Conservation (phyloP, 169 alveolate species). For the Plasmodium adleri region DNA sequence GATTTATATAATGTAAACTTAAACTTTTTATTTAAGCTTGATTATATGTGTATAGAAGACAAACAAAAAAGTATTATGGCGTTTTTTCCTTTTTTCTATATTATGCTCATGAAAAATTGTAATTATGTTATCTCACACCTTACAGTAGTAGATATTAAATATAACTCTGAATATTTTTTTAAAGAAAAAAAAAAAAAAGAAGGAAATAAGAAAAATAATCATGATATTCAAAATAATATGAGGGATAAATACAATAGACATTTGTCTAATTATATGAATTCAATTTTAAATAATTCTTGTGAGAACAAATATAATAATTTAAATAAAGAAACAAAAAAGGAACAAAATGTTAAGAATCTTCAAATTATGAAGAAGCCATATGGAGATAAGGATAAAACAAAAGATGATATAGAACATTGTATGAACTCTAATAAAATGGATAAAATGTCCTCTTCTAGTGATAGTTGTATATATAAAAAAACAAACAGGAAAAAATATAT, state of each 20-base stretch:
- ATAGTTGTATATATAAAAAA: too few species aligned
- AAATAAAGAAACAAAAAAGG: too few species aligned
- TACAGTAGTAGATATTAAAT: conserved; percentile 62
- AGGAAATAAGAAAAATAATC: conserved; percentile 4
- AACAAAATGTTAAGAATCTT: too few species aligned
- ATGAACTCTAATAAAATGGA: too few species aligned
- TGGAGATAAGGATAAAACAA: too few species aligned
- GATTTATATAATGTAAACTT: conserved; percentile 67
- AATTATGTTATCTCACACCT: conserved; percentile 65
- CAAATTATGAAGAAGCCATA: too few species aligned
- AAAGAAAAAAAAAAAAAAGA: neutral
- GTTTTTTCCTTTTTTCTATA: conserved; percentile 38
- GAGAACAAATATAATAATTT: too few species aligned
- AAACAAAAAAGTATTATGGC: conserved; percentile 22
- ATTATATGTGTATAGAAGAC: conserved; percentile 14
- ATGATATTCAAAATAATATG: too few species aligned
- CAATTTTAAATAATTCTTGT: neutral
- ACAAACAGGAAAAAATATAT: too few species aligned
- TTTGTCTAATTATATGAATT: too few species aligned
- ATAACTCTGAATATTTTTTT: neutral
- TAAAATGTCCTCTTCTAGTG: too few species aligned
- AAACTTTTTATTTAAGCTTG: conserved; percentile 44
- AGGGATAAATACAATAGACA: neutral
- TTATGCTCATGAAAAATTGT: conserved; percentile 66
- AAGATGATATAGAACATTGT: too few species aligned